These are phyloP conservation scores for Taphrina pruni DNA, from an alignment of 1,139 yeast species.

Conservation along the genomic window DNA sequence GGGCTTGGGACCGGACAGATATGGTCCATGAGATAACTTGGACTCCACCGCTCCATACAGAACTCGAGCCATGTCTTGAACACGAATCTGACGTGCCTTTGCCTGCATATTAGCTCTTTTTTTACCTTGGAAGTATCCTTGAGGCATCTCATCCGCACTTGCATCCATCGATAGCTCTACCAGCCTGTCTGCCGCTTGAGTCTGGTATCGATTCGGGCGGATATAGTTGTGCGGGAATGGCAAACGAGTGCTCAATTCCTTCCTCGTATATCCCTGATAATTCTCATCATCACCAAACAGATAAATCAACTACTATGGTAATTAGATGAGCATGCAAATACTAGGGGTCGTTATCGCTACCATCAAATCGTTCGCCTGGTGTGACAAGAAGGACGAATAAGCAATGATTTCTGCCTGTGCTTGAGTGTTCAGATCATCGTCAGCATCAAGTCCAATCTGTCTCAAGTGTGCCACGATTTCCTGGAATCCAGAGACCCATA, in stretches of 20 bases:
- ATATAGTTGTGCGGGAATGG: slow-evolving; percentile 27
- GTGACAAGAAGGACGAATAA: slow-evolving; percentile 20
- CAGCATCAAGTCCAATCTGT: slow-evolving; percentile 24
- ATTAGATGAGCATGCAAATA: slow-evolving; percentile 4
- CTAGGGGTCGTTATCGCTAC: background rate
- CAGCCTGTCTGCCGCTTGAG: background rate
- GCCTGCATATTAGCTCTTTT: background rate
- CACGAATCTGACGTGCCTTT: slow-evolving; percentile 13
- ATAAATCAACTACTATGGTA: slow-evolving; percentile 6
- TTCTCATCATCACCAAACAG: slow-evolving; percentile 32
- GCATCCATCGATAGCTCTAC: background rate
- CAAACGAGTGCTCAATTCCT: slow-evolving; percentile 1
- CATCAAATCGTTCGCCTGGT: slow-evolving; percentile 8
- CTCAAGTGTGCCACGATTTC: slow-evolving; percentile 18
- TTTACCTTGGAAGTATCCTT: background rate
- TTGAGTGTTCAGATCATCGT: slow-evolving; percentile 8
- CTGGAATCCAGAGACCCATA: slow-evolving; percentile 31
- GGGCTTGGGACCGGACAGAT: slow-evolving; percentile 36
- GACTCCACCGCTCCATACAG: slow-evolving; percentile 21
- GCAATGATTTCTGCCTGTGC: slow-evolving; percentile 30
- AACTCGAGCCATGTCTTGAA: slow-evolving; percentile 10
- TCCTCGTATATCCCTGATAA: slow-evolving; percentile 13
- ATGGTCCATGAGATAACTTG: slow-evolving; percentile 28
- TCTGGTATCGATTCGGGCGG: background rate
- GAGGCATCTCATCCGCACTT: background rate